Percentiles rank a stretch among this genome's conserved stretches.
Conservation (phyloP, 2,329 filamentous ascomycete genomes). For the Chaetomiaceae sp. region DNA sequence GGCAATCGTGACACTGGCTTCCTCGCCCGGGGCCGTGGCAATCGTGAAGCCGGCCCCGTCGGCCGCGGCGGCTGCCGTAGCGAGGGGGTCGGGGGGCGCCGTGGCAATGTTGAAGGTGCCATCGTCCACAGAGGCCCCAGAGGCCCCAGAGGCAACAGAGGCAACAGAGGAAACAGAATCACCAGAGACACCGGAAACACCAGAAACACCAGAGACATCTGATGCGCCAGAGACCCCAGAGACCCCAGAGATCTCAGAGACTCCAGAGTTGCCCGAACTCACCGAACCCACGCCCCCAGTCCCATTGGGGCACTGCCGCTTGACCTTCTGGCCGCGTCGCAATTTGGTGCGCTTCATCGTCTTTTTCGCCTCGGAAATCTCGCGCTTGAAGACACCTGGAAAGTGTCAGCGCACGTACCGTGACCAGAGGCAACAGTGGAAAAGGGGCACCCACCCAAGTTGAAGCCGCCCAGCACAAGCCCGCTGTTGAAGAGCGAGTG, state of each 20-base stretch:
- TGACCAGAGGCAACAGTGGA: background rate
- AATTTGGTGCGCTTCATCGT: constrained; percentile 26
- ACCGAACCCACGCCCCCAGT: background rate
- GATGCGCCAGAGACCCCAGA: no score
- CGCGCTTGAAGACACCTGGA: constrained; percentile 32
- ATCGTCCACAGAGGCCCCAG: background rate
- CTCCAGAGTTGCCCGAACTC: background rate
- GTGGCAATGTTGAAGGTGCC: constrained; percentile 9
- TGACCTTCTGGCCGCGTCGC: constrained; percentile 24
- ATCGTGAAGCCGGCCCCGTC: constrained; percentile 5
- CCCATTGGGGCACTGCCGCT: constrained; percentile 26
- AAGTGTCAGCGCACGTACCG: background rate
- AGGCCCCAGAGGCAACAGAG: no score
- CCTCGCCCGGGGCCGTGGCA: constrained; percentile 14
- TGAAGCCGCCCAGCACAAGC: constrained; percentile 25
- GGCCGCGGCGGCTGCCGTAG: background rate
- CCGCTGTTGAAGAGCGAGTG: constrained; percentile 30
- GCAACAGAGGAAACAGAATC: no score
- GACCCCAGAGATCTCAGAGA: no score
- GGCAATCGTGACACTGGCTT: no score
- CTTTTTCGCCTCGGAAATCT: constrained; percentile 27
- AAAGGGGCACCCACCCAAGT: constrained; percentile 19
- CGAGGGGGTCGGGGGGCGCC: background rate
- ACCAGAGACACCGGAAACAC: no score
- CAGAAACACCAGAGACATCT: no score